These are phyloP conservation scores for Aegilops bicornis DNA, from an alignment of 176 grass and related monocot genomes.

Conservation along the genomic window DNA sequence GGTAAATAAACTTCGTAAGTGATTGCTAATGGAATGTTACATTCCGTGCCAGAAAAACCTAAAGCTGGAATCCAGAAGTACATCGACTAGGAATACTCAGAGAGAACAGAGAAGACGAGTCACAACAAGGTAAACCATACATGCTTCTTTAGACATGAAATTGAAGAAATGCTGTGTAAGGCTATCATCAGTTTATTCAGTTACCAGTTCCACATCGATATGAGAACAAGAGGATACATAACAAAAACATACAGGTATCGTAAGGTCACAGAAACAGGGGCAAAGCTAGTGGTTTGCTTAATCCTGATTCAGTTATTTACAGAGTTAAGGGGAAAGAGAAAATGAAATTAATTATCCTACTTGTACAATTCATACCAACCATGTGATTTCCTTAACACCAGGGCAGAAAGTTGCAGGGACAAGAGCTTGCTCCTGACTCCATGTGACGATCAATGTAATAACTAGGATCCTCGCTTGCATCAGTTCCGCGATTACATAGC, in stretches of 20 bases:
- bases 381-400: not conserved
- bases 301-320: not conserved
- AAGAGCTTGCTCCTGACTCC: not conserved
- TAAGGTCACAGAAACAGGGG: not conserved
- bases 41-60: not conserved
- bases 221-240: not conserved
- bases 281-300: not conserved
- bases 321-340: not conserved
- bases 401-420: not conserved
- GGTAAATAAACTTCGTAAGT: conserved; percentile 2
- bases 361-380: not conserved
- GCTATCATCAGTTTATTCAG: not conserved
- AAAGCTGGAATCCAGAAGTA: not conserved
- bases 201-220: not conserved
- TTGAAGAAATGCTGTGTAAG: not conserved
- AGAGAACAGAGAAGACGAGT: not conserved
- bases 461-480: not conserved
- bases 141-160: not conserved
- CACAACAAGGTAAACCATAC: not conserved
- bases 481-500: too few species aligned
- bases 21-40: not conserved
- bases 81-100: not conserved
- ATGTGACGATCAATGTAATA: not conserved
- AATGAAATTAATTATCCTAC: not conserved
- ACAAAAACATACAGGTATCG: not conserved